Base-by-base conservation (phyloP, 768 basidiomycete genomes). In the Nidula microcarpa region DNA sequence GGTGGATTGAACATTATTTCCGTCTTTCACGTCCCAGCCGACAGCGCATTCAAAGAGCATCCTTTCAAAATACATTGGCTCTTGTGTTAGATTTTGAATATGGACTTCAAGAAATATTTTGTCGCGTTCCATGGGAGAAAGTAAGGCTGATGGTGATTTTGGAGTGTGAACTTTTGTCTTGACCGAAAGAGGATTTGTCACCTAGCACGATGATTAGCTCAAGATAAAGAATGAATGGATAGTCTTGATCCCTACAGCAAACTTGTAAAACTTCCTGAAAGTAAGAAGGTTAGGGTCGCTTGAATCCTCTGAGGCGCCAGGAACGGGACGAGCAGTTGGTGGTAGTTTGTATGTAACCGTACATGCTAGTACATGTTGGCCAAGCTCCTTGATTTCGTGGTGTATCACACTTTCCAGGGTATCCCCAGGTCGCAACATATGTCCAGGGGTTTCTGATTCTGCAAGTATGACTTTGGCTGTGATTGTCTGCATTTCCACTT, bases 371-470 rank as follows among this genome's bases (percentile, higher is more conserved):
- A 95, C 90, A 66, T 96, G 94, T 63, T 92, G 85, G 0, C 93
- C 94, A 16, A 96, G 76, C 64, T 98, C 94, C 69, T 97, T 97
- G 58, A 97, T 90, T 71, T 98, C 95, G 62, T 92, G 89, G 55
- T 84, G 76, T 1, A 93, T 86, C 13, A 89, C 71, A 43, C 76
- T 72, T 64, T 91, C 87, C 33, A 91, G 61, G 0, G 82, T 82
- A 61, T 85, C 82, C 18, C 84, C 82, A 2, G 78, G 74, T 0
- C 65, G 51, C 47, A 96, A 69, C 18, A 63, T 68, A 36, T 75
- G 66, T 2, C 74, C 74, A 7, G 71, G 55, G 3, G 82, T 85
- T 4, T 88, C 88, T 46, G 84, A 77, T 60, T 89, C 89, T 13
- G 77, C 79, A 18, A 87, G 70, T 11, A 77, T 64, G 3, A 78